Percentiles rank a stretch among this genome's conserved stretches.
These are phyloP conservation scores for Dryadomyces quercivorus DNA, from an alignment of 2,329 filamentous ascomycete genomes.

Conservation along the genomic window DNA sequence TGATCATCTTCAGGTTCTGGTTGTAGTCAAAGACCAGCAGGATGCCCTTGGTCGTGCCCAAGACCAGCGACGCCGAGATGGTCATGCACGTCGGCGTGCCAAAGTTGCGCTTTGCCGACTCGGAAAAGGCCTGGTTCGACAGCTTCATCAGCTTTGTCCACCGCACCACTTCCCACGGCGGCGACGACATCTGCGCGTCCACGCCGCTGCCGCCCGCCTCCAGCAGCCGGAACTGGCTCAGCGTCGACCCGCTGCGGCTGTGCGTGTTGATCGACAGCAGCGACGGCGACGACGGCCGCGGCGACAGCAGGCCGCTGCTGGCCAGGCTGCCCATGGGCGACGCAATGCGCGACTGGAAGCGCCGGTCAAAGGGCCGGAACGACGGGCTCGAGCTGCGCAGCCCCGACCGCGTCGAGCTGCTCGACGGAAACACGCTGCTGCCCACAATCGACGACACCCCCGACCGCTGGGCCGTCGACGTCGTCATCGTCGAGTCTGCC, in stretches of 20 bases:
- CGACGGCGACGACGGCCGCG: conserved; percentile 64
- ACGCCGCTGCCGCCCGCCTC: conserved; percentile 27
- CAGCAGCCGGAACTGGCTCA: conserved; percentile 43
- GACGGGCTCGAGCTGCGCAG: conserved; percentile 64
- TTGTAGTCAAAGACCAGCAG: conserved; percentile 96
- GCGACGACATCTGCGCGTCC: conserved; percentile 36
- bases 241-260: conserved; percentile 68
- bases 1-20: conserved; percentile 86
- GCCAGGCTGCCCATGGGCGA: conserved; percentile 31
- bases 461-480: conserved; percentile 58
- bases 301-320: conserved; percentile 32
- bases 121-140: conserved; percentile 80
- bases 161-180: conserved; percentile 92
- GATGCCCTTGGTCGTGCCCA: conserved; percentile 90
- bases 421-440: conserved; percentile 58
- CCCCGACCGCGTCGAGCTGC: conserved; percentile 50
- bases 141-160: conserved; percentile 93
- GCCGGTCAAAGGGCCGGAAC: conserved; percentile 84
- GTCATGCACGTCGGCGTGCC: conserved; percentile 81
- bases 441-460: conserved; percentile 43
- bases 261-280: conserved; percentile 39
- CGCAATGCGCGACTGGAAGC: conserved; percentile 78
- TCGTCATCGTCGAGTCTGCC: conserved; percentile 75
- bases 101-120: conserved; percentile 84
- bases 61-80: conserved; percentile 74